These are phyloP conservation scores for Mucor lusitanicus DNA, from an alignment of 371 early-diverging fungal species.

Conservation along the genomic window DNA sequence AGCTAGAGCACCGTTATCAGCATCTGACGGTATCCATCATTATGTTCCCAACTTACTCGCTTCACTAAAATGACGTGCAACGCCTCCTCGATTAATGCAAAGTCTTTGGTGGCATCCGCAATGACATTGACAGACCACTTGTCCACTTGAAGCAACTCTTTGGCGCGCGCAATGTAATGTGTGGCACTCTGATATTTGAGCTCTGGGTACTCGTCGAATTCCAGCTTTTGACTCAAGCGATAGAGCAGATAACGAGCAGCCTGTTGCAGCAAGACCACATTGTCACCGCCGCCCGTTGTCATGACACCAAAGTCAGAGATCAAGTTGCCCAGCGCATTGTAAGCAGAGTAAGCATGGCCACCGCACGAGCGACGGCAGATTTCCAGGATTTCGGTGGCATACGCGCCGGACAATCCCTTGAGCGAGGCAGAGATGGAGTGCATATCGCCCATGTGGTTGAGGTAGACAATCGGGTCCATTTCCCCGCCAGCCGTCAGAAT, in stretches of 20 bases:
- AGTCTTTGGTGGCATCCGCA: constrained; percentile 24
- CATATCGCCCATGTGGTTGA: constrained; percentile 62
- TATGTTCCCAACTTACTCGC: constrained; percentile 18
- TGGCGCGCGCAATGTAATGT: constrained; percentile 29
- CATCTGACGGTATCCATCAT: neutral
- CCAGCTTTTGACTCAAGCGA: constrained; percentile 24
- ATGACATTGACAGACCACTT: constrained; percentile 26
- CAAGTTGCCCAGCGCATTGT: constrained; percentile 65
- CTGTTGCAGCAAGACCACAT: constrained; percentile 68
- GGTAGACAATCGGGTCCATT: constrained; percentile 42
- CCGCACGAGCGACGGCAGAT: constrained; percentile 60
- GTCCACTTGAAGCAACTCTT: constrained; percentile 22
- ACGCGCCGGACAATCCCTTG: constrained; percentile 57
- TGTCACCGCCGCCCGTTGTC: constrained; percentile 77
- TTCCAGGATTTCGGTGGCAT: constrained; percentile 58
- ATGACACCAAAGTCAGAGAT: constrained; percentile 68
- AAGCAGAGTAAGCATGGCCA: constrained; percentile 66
- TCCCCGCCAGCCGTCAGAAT: constrained; percentile 42
- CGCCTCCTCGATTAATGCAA: constrained; percentile 31
- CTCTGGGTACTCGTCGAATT: constrained; percentile 24
- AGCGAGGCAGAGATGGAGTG: constrained; percentile 61
- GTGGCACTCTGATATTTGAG: constrained; percentile 40
- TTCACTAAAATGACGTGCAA: constrained; percentile 30
- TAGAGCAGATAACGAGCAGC: constrained; percentile 38
- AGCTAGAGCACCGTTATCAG: constrained; percentile 15